Conservation (phyloP, 805 yeast genomes). For the Grigorovia yakushimaensis region DNA sequence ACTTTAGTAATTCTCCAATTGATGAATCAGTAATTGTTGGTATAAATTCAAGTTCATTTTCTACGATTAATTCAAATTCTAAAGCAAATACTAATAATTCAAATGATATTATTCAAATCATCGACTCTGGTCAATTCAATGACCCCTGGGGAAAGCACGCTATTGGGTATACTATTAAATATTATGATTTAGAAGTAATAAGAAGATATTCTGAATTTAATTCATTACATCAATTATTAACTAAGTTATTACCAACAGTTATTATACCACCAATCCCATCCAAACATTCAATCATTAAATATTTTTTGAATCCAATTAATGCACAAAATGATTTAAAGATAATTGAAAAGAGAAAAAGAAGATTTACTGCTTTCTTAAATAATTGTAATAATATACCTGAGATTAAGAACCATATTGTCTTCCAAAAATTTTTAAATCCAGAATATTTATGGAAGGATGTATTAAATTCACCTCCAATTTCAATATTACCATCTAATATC, state of each 20-base stretch:
- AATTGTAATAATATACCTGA: slow-evolving; percentile 53
- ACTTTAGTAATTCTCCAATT: neutral
- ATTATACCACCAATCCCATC: slow-evolving; percentile 93
- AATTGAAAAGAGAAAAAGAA: slow-evolving; percentile 62
- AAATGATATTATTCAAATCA: slow-evolving; percentile 35
- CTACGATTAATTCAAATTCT: neutral
- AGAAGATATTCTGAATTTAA: slow-evolving; percentile 92
- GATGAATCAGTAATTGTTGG: neutral
- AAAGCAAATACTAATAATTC: neutral
- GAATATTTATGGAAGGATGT: slow-evolving; percentile 78
- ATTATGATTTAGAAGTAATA: slow-evolving; percentile 51
- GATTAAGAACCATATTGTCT: slow-evolving; percentile 50
- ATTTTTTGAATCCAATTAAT: slow-evolving; percentile 34
- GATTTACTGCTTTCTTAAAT: slow-evolving; percentile 68
- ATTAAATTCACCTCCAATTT: slow-evolving; percentile 44
- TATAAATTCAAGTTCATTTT: neutral
- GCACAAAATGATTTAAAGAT: slow-evolving; percentile 36
- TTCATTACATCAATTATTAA: slow-evolving; percentile 59
- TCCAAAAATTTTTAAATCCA: slow-evolving; percentile 76
- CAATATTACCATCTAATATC: slow-evolving; percentile 41
- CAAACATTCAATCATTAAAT: slow-evolving; percentile 54
- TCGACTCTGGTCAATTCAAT: slow-evolving; percentile 77
- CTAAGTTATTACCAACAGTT: slow-evolving; percentile 66
- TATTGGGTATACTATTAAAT: slow-evolving; percentile 70
- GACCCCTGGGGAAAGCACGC: slow-evolving; percentile 72